Percentiles rank a stretch among this genome's conserved stretches.
Evolutionary conservation across 2,329 filamentous ascomycete species (phyloP).

Genomic region (Lachnellula suecica): DNA sequence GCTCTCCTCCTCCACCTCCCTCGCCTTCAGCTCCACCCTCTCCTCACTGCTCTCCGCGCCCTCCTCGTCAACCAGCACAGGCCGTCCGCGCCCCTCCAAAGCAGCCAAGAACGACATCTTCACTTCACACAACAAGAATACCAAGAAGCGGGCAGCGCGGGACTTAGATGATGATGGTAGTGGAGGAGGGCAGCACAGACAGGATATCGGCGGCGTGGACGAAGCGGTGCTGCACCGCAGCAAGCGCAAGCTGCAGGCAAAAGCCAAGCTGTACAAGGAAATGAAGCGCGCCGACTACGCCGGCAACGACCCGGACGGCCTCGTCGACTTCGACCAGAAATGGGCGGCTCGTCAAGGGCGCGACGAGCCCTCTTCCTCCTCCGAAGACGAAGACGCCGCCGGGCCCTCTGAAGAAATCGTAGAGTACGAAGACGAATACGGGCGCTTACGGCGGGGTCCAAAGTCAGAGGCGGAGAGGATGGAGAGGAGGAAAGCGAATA

Average conservation of each 20-base stretch:
- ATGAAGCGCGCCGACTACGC: slow-evolving; percentile 85
- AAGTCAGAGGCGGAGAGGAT: slow-evolving; percentile 65
- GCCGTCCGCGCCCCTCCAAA: slow-evolving; percentile 53
- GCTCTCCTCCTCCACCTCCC: slow-evolving; percentile 67
- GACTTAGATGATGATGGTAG: slow-evolving; percentile 53
- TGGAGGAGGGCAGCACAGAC: slow-evolving; percentile 37
- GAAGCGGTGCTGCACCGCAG: slow-evolving; percentile 58
- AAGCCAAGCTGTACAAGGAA: slow-evolving; percentile 81
- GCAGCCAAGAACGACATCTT: slow-evolving; percentile 67
- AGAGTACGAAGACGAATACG: slow-evolving; percentile 90
- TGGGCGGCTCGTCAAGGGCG: slow-evolving; percentile 68
- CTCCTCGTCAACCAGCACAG: slow-evolving; percentile 39
- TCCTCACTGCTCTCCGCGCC: slow-evolving; percentile 72
- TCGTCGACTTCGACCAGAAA: slow-evolving; percentile 95
- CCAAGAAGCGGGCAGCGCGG: slow-evolving; percentile 60
- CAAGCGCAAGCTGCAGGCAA: slow-evolving; percentile 83
- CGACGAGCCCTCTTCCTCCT: slow-evolving; percentile 49
- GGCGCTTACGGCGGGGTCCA: slow-evolving; percentile 74
- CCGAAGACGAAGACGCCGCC: slow-evolving; percentile 55
- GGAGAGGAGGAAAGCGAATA: slow-evolving; percentile 53
- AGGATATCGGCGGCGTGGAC: slow-evolving; percentile 62
- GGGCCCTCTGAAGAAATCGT: slow-evolving; percentile 58
- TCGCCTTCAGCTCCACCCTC: slow-evolving; percentile 87
- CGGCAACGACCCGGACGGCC: slow-evolving; percentile 61
- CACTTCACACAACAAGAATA: slow-evolving; percentile 60